Percentiles rank a stretch among this genome's conserved stretches.
Evolutionary conservation across 108 stramenopile species (phyloP).

Genomic region (Stephanodiscus minutulus): DNA sequence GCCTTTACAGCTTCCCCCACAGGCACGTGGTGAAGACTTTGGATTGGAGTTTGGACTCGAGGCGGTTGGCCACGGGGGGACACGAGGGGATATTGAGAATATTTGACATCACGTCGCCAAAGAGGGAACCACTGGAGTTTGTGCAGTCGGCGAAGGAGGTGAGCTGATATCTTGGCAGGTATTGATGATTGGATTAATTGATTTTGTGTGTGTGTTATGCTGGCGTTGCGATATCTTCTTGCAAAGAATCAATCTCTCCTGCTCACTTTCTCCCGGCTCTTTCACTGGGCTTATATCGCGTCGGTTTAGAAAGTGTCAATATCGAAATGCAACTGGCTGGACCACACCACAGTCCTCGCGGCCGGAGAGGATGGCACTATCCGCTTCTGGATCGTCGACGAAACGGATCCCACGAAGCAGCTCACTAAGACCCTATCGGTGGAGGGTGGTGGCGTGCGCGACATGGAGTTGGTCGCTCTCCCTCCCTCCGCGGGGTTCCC

Average conservation of each 20-base stretch:
- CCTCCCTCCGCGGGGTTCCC: conserved; percentile 11
- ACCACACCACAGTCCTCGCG: conserved; percentile 52
- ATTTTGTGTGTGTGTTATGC: not conserved
- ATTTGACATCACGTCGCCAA: conserved; percentile 62
- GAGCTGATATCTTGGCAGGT: not conserved
- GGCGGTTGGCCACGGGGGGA: conserved; percentile 89
- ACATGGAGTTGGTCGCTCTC: conserved; percentile 81
- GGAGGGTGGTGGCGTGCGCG: conserved; percentile 74
- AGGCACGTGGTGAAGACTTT: conserved; percentile 96
- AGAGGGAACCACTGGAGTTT: conserved; percentile 36
- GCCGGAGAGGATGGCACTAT: conserved; percentile 74
- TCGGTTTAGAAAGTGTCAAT: conserved; percentile 53
- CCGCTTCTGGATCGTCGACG: conserved; percentile 64
- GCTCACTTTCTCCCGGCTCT: not conserved
- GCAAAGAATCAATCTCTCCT: no score
- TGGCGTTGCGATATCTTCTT: no score
- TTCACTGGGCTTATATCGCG: not conserved
- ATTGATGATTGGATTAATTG: not conserved
- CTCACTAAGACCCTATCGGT: conserved; percentile 52
- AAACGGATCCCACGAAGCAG: conserved; percentile 21
- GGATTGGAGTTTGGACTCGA: conserved; percentile 86
- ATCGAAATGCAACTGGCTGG: conserved; percentile 71
- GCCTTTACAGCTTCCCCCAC: conserved; percentile 80
- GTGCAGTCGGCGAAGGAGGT: conserved; percentile 35
- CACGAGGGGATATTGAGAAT: conserved; percentile 92